These are phyloP conservation scores for Hanseniaspora pseudoguilliermondii DNA, from an alignment of 805 yeast genomes.

Conservation along the genomic window DNA sequence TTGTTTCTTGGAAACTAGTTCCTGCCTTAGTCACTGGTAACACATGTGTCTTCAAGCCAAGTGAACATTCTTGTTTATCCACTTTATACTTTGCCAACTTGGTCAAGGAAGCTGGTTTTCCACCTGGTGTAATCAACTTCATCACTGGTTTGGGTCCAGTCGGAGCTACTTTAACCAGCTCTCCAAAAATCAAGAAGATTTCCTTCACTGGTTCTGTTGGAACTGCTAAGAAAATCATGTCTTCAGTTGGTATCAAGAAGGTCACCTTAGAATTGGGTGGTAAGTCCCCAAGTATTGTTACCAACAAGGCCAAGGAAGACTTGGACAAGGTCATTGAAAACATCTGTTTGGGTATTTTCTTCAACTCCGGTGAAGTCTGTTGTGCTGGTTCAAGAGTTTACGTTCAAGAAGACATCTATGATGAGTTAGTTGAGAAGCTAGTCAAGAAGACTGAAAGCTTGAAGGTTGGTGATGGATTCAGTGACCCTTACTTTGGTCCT, in stretches of 20 bases:
- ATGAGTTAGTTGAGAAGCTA: conserved; percentile 48
- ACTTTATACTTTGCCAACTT: conserved; percentile 56
- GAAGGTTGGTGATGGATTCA: conserved; percentile 72
- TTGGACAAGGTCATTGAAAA: conserved; percentile 50
- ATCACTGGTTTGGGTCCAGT: conserved; percentile 69
- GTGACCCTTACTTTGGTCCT: conserved; percentile 61
- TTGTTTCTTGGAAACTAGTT: conserved; percentile 78
- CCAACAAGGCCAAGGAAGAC: conserved; percentile 52
- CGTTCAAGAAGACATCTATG: conserved; percentile 63
- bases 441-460: conserved; percentile 35
- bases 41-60: conserved; percentile 72
- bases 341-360: conserved; percentile 64
- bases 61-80: conserved; percentile 77
- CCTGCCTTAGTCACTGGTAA: conserved; percentile 82
- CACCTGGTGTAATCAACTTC: conserved; percentile 69
- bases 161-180: conserved; percentile 59
- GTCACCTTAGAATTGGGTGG: conserved; percentile 81
- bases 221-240: conserved; percentile 63
- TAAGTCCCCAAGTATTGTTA: conserved; percentile 71
- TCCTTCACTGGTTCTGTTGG: conserved; percentile 87
- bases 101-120: conserved; percentile 64
- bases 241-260: conserved; percentile 65
- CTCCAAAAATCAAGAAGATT: conserved; percentile 63
- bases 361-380: conserved; percentile 87
- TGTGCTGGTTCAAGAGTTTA: conserved; percentile 85